Conservation (phyloP, 345 rosid genomes). For the Salix brachista region DNA sequence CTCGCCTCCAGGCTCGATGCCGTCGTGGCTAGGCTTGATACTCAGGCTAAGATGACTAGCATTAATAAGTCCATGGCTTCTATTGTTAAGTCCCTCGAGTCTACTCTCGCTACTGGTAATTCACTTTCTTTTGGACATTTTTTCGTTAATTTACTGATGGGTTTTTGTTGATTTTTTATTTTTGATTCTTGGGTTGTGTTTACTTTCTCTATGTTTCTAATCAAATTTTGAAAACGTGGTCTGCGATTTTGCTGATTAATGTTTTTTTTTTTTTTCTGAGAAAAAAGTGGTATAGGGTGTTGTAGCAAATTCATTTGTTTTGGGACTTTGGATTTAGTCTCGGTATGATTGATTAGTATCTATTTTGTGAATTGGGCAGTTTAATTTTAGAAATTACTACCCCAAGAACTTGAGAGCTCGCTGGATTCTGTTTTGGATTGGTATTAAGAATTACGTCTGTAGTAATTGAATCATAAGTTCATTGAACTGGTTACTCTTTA, state of each 20-base stretch:
- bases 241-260: neutral
- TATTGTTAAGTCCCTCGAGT: conserved; percentile 94
- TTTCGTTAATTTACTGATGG: neutral
- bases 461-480: too few species aligned
- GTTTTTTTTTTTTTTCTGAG: neutral
- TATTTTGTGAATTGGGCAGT: too few species aligned
- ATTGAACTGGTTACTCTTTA: too few species aligned
- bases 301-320: too few species aligned
- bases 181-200: neutral
- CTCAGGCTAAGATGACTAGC: conserved; percentile 93
- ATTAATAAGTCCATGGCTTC: conserved; percentile 82
- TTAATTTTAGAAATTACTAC: too few species aligned
- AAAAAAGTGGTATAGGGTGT: neutral
- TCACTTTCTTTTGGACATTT: neutral
- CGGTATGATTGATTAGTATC: too few species aligned
- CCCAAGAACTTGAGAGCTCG: too few species aligned
- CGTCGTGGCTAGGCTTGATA: conserved; percentile 87
- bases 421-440: too few species aligned
- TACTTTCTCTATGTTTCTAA: too few species aligned
- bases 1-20: conserved; percentile 93
- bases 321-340: too few species aligned
- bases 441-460: too few species aligned
- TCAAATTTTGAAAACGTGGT: too few species aligned
- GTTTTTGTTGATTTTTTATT: neutral
- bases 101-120: conserved; percentile 78